These are phyloP conservation scores for Venustampulla echinocandica DNA, from an alignment of 495 filamentous ascomycete species.

Conservation along the genomic window DNA sequence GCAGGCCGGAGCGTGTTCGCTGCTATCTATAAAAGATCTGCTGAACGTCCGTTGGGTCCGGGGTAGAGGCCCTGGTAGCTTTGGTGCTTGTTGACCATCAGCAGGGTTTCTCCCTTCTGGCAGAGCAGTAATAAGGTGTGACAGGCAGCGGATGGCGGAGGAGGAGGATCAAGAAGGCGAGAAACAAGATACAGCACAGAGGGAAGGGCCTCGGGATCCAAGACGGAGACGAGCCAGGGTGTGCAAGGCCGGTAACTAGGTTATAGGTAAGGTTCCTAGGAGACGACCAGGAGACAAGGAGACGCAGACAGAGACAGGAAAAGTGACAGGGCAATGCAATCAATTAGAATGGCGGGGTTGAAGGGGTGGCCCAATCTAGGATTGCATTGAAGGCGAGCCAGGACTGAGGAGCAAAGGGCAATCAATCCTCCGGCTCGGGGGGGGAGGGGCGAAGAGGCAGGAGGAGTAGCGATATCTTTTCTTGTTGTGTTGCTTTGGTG, in stretches of 20 bases:
- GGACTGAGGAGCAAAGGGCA: slow-evolving; percentile 9
- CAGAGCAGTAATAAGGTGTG: neutral
- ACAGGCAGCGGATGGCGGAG: slow-evolving; percentile 6
- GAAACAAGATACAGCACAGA: no score
- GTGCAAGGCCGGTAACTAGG: no score
- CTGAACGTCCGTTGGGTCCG: slow-evolving; percentile 8
- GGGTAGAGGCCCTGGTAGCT: slow-evolving; percentile 5
- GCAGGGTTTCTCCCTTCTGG: slow-evolving; percentile 18
- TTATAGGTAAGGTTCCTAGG: no score
- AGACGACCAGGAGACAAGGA: slow-evolving; percentile 3
- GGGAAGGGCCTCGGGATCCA: no score
- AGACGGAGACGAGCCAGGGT: no score
- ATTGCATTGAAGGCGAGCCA: slow-evolving; percentile 12
- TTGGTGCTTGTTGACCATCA: slow-evolving; percentile 14
- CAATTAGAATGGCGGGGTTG: slow-evolving; percentile 25
- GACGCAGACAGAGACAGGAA: slow-evolving; percentile 2
- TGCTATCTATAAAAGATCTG: slow-evolving; percentile 21
- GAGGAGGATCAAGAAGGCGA: neutral
- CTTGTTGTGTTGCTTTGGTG: no score
- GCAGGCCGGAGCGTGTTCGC: slow-evolving; percentile 9
- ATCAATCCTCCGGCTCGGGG: slow-evolving; percentile 17
- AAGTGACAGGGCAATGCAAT: slow-evolving; percentile 18
- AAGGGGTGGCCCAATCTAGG: no score
- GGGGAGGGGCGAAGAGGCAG: no score
- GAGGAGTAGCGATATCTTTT: no score